Evolutionary conservation across 2,329 filamentous ascomycete genomes (phyloP).

Genomic region (Dissoconium aciculare): DNA sequence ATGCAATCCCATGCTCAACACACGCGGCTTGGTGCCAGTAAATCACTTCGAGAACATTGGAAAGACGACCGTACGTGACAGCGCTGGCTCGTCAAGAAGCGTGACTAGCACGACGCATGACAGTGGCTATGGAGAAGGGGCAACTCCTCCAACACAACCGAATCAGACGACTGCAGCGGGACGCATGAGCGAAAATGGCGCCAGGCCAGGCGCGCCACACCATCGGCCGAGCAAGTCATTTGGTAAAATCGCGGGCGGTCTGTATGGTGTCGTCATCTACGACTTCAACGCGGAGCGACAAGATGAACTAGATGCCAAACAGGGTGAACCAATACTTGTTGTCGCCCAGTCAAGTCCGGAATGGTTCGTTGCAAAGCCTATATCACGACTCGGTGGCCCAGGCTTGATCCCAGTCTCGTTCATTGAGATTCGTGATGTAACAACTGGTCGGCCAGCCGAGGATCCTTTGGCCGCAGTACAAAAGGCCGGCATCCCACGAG

Average conservation of each 20-base stretch:
- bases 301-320: constrained; percentile 92
- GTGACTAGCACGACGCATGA: constrained; percentile 54
- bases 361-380: constrained; percentile 99
- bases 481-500: constrained; percentile 77
- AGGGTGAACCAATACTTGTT: constrained; percentile 92
- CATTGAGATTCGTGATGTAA: constrained; percentile 91
- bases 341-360: constrained; percentile 97
- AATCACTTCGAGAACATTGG: constrained; percentile 85
- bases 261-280: constrained; percentile 94
- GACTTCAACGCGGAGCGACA: constrained; percentile 88
- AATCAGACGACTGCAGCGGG: constrained; percentile 2
- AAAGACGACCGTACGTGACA: constrained; percentile 84
- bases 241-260: constrained; percentile 50
- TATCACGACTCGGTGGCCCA: constrained; percentile 85
- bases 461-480: constrained; percentile 76
- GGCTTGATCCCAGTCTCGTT: constrained; percentile 93
- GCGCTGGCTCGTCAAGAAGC: constrained; percentile 37
- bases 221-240: constrained; percentile 26
- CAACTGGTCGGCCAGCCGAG: constrained; percentile 62
- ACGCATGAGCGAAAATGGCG: constrained; percentile 18
- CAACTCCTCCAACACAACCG: constrained; percentile 14
- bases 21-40: constrained; percentile 82
- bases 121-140: constrained; percentile 64
- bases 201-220: constrained; percentile 15
- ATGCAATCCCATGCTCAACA: constrained; percentile 83